Conservation (phyloP, 140 eudicot species). For the Senecio squalidus region DNA sequence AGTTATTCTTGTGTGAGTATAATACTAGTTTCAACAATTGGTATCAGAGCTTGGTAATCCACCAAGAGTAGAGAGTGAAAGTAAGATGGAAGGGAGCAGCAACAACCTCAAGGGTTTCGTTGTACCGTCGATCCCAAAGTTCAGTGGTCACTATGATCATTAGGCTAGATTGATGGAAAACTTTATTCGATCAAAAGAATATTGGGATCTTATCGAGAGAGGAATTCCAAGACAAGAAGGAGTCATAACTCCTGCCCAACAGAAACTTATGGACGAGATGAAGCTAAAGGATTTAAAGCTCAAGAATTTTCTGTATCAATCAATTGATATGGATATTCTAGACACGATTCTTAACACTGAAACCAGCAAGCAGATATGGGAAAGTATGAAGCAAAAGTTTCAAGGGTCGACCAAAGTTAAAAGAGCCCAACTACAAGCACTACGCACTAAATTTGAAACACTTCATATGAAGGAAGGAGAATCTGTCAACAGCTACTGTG, state of each 20-base stretch:
- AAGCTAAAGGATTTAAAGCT: neutral
- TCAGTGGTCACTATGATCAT: neutral
- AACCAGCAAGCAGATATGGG: neutral
- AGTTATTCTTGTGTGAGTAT: too few species aligned
- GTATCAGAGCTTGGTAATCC: too few species aligned
- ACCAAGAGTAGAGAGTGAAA: too few species aligned
- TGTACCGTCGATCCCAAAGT: neutral
- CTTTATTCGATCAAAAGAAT: neutral
- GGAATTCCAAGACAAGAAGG: constrained; percentile 1
- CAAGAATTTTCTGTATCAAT: neutral
- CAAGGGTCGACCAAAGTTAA: neutral
- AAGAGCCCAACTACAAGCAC: neutral
- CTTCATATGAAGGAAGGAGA: neutral
- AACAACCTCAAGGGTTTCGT: neutral
- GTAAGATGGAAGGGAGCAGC: neutral
- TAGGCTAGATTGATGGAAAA: neutral
- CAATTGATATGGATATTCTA: neutral
- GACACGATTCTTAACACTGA: too few species aligned
- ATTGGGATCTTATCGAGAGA: neutral
- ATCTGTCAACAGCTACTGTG: too few species aligned
- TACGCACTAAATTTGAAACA: neutral
- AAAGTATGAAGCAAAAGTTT: neutral
- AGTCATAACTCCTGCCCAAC: neutral
- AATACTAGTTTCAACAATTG: too few species aligned
- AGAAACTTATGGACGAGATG: neutral